phyloP scores from a whole-genome alignment of 148 eudicot species.

The Linanthus parryae region DNA sequence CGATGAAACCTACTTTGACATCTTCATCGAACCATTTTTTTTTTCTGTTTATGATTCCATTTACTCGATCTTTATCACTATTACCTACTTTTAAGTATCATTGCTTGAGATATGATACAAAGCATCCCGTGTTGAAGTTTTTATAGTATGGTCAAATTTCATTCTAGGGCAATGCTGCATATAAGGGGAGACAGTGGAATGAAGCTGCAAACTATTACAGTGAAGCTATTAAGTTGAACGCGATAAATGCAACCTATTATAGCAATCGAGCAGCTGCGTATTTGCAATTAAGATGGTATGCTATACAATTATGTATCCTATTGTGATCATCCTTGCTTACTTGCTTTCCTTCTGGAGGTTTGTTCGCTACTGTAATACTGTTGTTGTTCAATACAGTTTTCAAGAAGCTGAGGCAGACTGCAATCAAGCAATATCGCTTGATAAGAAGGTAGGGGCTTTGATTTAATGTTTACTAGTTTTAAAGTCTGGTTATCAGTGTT shows the following conservation, averaged over 20 bases:
- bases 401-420: slow-evolving; percentile 80
- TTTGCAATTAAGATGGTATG: slow-evolving; percentile 73
- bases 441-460: slow-evolving; percentile 69
- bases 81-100: too few species aligned
- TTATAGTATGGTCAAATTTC: slow-evolving; percentile 1
- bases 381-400: slow-evolving; percentile 59
- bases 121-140: neutral
- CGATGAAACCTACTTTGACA: too few species aligned
- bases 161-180: slow-evolving; percentile 83
- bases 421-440: slow-evolving; percentile 63
- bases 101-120: neutral
- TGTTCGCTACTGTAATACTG: slow-evolving; percentile 3
- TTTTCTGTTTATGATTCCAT: too few species aligned
- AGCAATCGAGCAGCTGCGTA: slow-evolving; percentile 92
- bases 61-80: too few species aligned
- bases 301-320: neutral
- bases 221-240: slow-evolving; percentile 74
- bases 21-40: too few species aligned
- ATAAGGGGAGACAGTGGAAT: slow-evolving; percentile 67
- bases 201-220: slow-evolving; percentile 73
- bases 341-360: slow-evolving; percentile 5
- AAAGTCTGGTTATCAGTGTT: too few species aligned
- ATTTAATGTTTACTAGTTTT: slow-evolving; percentile 10
- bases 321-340: neutral
- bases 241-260: slow-evolving; percentile 54